These are phyloP conservation scores for Mycena vulgaris DNA, from an alignment of 768 basidiomycete genomes.

Conservation along the genomic window DNA sequence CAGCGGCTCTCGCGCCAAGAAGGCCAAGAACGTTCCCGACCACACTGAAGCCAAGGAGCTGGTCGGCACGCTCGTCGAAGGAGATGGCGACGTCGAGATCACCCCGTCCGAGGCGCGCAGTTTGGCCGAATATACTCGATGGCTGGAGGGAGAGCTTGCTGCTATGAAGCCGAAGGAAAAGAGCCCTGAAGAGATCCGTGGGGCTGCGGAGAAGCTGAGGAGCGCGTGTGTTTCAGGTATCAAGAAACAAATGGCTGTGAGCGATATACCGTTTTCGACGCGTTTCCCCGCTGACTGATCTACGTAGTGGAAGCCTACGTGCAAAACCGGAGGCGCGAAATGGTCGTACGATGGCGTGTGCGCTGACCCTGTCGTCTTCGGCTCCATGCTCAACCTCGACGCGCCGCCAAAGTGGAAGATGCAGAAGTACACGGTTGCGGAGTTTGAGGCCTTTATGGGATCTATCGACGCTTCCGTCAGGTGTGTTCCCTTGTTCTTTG, in stretches of 20 bases:
- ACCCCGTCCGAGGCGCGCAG: conserved; percentile 48
- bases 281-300: background rate
- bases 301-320: conserved; percentile 43
- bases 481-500: conserved; percentile 40
- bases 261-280: conserved; percentile 41
- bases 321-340: conserved; percentile 56
- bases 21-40: conserved; percentile 39
- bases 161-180: conserved; percentile 50
- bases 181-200: conserved; percentile 40
- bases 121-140: conserved; percentile 39
- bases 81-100: conserved; percentile 45
- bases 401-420: conserved; percentile 58
- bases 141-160: conserved; percentile 27
- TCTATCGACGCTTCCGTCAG: conserved; percentile 48
- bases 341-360: conserved; percentile 62
- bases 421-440: conserved; percentile 51
- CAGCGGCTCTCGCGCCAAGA: conserved; percentile 45
- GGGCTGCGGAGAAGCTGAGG: conserved; percentile 55
- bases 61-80: conserved; percentile 51
- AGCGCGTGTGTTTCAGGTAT: conserved; percentile 59
- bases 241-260: conserved; percentile 59
- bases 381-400: conserved; percentile 49
- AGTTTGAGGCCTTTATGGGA: conserved; percentile 48
- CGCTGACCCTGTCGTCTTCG: conserved; percentile 57
- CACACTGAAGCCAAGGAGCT: conserved; percentile 48